Percentiles rank a stretch among this genome's conserved stretches.
These are phyloP conservation scores for Primulina huaijiensis DNA, from an alignment of 257 asterid species.

Conservation along the genomic window DNA sequence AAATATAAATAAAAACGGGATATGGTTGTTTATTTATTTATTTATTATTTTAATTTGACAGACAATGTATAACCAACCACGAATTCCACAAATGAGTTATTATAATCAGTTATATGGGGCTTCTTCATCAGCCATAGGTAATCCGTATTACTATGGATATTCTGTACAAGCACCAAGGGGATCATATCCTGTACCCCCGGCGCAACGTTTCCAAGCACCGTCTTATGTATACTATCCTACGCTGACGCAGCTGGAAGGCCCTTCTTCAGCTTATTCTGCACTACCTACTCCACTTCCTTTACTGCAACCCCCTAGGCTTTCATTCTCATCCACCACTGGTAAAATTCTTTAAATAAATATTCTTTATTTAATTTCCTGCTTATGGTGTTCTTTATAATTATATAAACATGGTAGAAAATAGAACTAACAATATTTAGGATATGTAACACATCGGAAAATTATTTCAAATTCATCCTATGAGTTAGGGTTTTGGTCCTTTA, in stretches of 20 bases:
- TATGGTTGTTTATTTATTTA: neutral
- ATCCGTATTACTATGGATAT: conserved; percentile 73
- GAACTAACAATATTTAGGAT: neutral
- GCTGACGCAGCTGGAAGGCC: conserved; percentile 37
- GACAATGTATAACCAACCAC: conserved; percentile 76
- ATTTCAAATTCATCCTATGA: too few species aligned
- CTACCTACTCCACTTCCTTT: conserved; percentile 39
- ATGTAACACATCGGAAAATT: too few species aligned
- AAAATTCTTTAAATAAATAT: conserved; percentile 7
- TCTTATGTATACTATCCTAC: conserved; percentile 74
- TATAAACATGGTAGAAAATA: neutral
- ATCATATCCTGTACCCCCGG: conserved; percentile 50
- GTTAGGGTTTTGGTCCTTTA: too few species aligned
- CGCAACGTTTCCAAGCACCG: conserved; percentile 69
- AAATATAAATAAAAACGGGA: neutral
- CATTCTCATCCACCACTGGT: conserved; percentile 66
- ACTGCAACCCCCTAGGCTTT: conserved; percentile 50
- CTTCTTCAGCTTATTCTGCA: conserved; percentile 43
- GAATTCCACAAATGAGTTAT: conserved; percentile 67
- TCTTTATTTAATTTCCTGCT: neutral
- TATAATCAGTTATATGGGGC: conserved; percentile 64
- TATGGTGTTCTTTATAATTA: too few species aligned
- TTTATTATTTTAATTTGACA: conserved; percentile 26
- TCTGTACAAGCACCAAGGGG: conserved; percentile 62
- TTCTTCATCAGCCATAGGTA: conserved; percentile 53